These are phyloP conservation scores for Claviceps paspali DNA, from an alignment of 2,329 filamentous ascomycete species.

Conservation along the genomic window DNA sequence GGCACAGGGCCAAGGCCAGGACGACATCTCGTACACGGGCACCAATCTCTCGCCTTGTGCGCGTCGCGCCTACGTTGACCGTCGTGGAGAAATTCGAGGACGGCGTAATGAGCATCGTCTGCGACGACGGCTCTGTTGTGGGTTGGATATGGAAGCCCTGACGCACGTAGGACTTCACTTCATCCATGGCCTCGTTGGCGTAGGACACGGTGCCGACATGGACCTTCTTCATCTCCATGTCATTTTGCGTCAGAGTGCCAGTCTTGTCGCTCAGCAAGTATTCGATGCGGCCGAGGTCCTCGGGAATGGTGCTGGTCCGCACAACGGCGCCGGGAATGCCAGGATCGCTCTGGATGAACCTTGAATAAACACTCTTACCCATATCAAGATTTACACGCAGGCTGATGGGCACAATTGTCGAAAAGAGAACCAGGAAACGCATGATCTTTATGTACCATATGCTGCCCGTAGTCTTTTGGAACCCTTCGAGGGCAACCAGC, in stretches of 20 bases:
- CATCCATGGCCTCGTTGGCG: conserved; percentile 97
- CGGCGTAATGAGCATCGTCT: conserved; percentile 51
- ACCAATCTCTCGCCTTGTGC: conserved; percentile 84
- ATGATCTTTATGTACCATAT: conserved; percentile 95
- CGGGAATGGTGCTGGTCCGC: conserved; percentile 90
- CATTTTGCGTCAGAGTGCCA: conserved; percentile 93
- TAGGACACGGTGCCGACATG: conserved; percentile 97
- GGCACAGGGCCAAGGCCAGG: conserved; percentile 79
- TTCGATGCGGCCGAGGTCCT: conserved; percentile 89
- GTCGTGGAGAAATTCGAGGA: conserved; percentile 54
- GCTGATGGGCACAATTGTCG: conserved; percentile 97
- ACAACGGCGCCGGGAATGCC: conserved; percentile 89
- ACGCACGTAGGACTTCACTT: conserved; percentile 72
- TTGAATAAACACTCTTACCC: conserved; percentile 91
- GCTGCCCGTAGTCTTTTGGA: conserved; percentile 48
- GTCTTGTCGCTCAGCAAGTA: conserved; percentile 96
- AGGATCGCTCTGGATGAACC: conserved; percentile 82
- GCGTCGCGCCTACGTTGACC: conserved; percentile 48
- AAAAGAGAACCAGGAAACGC: conserved; percentile 95
- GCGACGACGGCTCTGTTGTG: conserved; percentile 28
- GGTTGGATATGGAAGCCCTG: conserved; percentile 57
- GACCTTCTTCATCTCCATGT: conserved; percentile 98
- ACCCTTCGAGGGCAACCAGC: conserved; percentile 75
- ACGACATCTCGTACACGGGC: conserved; percentile 87
- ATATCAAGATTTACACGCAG: conserved; percentile 92